Percentiles rank a stretch among this genome's conserved stretches.
phyloP scores from a whole-genome alignment of 345 rosid species.

The Eucalyptus cloeziana region DNA sequence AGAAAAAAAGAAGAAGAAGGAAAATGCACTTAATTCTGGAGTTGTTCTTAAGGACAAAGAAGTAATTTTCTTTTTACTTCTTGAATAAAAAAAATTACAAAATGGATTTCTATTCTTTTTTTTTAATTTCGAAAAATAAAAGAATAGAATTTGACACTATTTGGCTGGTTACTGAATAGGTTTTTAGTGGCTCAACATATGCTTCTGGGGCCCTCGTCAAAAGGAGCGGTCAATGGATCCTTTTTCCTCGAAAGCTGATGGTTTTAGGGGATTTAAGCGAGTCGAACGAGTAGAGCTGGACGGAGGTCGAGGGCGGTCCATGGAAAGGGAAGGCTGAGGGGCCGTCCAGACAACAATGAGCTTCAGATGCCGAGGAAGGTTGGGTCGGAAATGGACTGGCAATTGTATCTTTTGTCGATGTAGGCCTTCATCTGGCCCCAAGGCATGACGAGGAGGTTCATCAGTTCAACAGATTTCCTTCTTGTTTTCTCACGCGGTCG shows the following conservation, averaged over 20 bases:
- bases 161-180: rapidly evolving
- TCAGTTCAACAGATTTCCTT: neutral
- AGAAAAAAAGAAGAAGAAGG: no score
- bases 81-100: no score
- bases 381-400: neutral
- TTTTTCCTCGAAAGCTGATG: neutral
- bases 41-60: no score
- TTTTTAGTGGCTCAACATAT: neutral
- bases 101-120: no score
- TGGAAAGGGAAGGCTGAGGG: neutral
- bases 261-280: neutral
- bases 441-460: neutral
- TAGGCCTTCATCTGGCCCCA: neutral
- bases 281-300: neutral
- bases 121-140: no score
- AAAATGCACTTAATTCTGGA: no score
- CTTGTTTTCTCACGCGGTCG: neutral
- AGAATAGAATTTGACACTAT: rapidly evolving
- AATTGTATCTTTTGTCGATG: neutral
- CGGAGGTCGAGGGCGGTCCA: neutral
- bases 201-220: neutral
- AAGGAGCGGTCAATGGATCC: neutral
- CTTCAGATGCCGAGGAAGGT: neutral
- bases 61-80: rapidly evolving
- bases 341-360: neutral